Conservation (phyloP, 495 filamentous ascomycete genomes). For the Ramalina peruviana region DNA sequence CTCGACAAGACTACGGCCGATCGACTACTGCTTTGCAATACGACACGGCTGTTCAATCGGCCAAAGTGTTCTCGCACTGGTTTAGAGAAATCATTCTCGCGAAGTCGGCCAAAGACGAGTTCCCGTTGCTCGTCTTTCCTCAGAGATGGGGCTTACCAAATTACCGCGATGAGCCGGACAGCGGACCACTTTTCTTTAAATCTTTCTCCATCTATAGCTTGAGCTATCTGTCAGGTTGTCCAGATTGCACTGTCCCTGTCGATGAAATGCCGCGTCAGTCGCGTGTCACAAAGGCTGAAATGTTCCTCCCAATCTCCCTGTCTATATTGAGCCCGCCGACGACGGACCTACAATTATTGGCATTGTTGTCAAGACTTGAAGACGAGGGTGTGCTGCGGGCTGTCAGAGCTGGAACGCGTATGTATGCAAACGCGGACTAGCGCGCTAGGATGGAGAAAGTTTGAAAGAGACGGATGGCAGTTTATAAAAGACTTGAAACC, state of each 20-base stretch:
- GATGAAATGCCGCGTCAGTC: conserved; percentile 24
- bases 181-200: conserved; percentile 4
- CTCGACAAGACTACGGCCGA: conserved; percentile 13
- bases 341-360: conserved; percentile 2
- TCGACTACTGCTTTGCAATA: background rate
- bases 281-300: conserved; percentile 25
- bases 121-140: conserved; percentile 15
- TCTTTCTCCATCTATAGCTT: conserved; percentile 14
- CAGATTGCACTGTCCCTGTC: conserved; percentile 14
- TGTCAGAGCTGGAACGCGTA: background rate
- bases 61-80: conserved; percentile 10
- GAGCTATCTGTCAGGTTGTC: conserved; percentile 15
- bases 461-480: background rate
- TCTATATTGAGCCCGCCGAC: conserved; percentile 2
- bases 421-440: background rate
- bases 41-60: background rate
- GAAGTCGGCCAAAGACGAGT: background rate
- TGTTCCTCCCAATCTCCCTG: conserved; percentile 26
- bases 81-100: conserved; percentile 8
- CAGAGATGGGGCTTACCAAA: conserved; percentile 10
- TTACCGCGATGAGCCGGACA: conserved; percentile 13
- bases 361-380: conserved; percentile 3
- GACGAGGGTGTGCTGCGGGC: conserved; percentile 1
- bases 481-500: too few relatives aligned
- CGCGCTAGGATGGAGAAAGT: background rate